Evolutionary conservation across 129 eudicot genomes (phyloP).

Genomic region (Escallonia herrerae): DNA sequence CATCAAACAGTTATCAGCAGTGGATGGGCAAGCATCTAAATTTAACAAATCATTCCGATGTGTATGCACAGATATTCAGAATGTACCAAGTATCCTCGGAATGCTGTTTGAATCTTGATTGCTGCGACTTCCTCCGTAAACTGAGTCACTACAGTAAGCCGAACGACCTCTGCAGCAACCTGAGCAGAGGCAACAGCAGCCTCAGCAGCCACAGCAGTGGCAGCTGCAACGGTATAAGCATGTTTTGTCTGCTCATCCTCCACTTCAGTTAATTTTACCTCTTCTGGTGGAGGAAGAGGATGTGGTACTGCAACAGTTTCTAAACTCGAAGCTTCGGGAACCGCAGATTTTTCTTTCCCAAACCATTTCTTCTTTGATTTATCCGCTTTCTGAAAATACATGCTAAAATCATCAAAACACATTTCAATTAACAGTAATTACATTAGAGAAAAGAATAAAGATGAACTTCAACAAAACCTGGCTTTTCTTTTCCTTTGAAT

Average conservation of each 20-base stretch:
- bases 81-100: conserved; percentile 82
- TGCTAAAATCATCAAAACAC: neutral
- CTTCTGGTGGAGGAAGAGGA: conserved; percentile 42
- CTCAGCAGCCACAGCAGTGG: conserved; percentile 68
- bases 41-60: neutral
- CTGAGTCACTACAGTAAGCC: conserved; percentile 39
- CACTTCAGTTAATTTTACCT: conserved; percentile 39
- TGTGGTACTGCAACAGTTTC: conserved; percentile 32
- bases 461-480: conserved; percentile 32
- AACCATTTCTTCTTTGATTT: conserved; percentile 48
- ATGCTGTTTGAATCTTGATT: conserved; percentile 69
- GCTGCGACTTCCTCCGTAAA: conserved; percentile 73
- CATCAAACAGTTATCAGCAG: too few relatives aligned
- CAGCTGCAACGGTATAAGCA: conserved; percentile 52
- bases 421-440: neutral
- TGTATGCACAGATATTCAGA: conserved; percentile 5
- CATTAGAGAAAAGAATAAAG: neutral
- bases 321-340: conserved; percentile 20
- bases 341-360: conserved; percentile 34
- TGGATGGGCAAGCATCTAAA: too few relatives aligned
- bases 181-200: conserved; percentile 66
- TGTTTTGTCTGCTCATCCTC: conserved; percentile 65
- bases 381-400: conserved; percentile 39
- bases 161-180: conserved; percentile 67
- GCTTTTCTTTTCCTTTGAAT: conserved; percentile 59